Conservation (phyloP, 2,329 filamentous ascomycete genomes). For the Fusarium sp. region DNA sequence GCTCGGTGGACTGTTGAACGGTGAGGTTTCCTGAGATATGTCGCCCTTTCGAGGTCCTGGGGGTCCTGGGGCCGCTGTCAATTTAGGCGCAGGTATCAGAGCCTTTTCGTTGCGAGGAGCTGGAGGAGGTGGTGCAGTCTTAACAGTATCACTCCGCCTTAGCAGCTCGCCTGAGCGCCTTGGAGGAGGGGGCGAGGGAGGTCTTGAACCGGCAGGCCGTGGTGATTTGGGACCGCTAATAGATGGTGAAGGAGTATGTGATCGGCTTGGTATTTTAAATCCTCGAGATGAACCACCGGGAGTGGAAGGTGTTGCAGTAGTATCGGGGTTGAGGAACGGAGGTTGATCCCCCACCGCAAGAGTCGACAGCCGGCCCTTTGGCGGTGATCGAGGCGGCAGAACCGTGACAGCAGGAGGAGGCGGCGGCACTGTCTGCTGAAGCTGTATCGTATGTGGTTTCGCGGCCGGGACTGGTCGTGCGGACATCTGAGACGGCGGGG, state of each 20-base stretch:
- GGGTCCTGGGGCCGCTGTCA: conserved; percentile 21
- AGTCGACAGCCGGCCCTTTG: conserved; percentile 58
- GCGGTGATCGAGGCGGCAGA: conserved; percentile 77
- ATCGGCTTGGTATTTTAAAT: conserved; percentile 67
- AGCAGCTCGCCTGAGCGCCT: conserved; percentile 71
- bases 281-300: conserved; percentile 58
- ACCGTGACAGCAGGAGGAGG: conserved; percentile 75
- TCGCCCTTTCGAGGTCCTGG: conserved; percentile 29
- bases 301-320: conserved; percentile 54
- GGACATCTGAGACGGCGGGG: conserved; percentile 41
- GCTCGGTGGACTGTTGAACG: conserved; percentile 87
- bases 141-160: conserved; percentile 61
- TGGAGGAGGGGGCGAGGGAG: conserved; percentile 73
- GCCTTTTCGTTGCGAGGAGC: conserved; percentile 83
- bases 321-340: conserved; percentile 62
- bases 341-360: conserved; percentile 55
- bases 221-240: conserved; percentile 56
- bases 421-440: conserved; percentile 43
- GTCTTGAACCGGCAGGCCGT: conserved; percentile 59
- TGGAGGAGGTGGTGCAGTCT: conserved; percentile 71
- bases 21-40: conserved; percentile 68
- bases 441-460: conserved; percentile 40
- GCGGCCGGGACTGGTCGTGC: conserved; percentile 39
- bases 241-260: conserved; percentile 63
- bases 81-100: conserved; percentile 48